phyloP scores from a whole-genome alignment of 352 stramenopile species.

The Thraustochytrium sp. region DNA sequence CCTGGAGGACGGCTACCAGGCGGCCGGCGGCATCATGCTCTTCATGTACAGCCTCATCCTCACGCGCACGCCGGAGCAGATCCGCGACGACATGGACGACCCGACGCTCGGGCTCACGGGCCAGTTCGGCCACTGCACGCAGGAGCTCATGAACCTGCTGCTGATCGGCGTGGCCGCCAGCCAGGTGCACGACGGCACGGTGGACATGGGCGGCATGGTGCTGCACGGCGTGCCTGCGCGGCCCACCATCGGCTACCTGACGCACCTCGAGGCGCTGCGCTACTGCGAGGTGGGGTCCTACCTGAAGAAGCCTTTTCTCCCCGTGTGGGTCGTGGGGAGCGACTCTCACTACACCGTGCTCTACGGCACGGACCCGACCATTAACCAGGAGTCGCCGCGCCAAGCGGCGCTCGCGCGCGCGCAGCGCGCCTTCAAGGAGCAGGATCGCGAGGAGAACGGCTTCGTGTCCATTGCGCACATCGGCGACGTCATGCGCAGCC shows the following conservation, averaged over 20 bases:
- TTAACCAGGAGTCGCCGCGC: constrained; percentile 62
- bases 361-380: constrained; percentile 57
- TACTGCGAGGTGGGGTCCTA: constrained; percentile 73
- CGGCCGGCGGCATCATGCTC: constrained; percentile 58
- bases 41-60: constrained; percentile 54
- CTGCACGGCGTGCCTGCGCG: constrained; percentile 61
- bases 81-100: constrained; percentile 70
- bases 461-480: constrained; percentile 63
- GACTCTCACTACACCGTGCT: constrained; percentile 74
- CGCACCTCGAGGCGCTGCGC: constrained; percentile 66
- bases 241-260: constrained; percentile 68
- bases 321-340: constrained; percentile 73
- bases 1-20: constrained; percentile 50
- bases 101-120: constrained; percentile 56
- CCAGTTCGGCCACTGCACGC: constrained; percentile 68
- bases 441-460: constrained; percentile 65
- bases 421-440: constrained; percentile 69
- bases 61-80: constrained; percentile 55
- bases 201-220: constrained; percentile 63
- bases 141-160: constrained; percentile 76
- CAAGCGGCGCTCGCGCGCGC: constrained; percentile 59
- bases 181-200: constrained; percentile 71
- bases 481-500: constrained; percentile 55
- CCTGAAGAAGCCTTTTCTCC: constrained; percentile 67
- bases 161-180: constrained; percentile 67